A percentile compares a stretch with the other conserved stretches of the same genome.
These are phyloP conservation scores for Nemania sp. DNA, from an alignment of 2,329 filamentous ascomycete genomes.

Conservation along the genomic window DNA sequence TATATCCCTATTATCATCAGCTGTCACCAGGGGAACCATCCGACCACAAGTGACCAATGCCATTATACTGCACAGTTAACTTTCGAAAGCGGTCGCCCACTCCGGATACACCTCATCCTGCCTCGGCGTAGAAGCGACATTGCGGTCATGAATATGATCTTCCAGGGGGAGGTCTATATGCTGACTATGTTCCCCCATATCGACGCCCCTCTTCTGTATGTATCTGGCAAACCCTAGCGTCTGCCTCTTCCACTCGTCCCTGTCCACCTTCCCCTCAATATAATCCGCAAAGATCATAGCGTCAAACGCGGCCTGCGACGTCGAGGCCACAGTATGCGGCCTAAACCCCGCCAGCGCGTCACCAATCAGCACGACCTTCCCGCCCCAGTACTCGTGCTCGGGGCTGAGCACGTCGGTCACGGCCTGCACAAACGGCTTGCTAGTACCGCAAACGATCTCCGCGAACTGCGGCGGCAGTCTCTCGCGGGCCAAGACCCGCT, in stretches of 20 bases:
- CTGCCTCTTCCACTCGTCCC: conserved; percentile 41
- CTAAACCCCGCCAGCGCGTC: conserved; percentile 50
- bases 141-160: conserved; percentile 42
- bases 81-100: conserved; percentile 38
- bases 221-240: conserved; percentile 42
- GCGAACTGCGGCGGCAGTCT: conserved; percentile 45
- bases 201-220: conserved; percentile 41
- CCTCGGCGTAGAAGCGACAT: conserved; percentile 39
- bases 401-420: conserved; percentile 46
- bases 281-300: conserved; percentile 43
- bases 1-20: too few relatives aligned
- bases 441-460: conserved; percentile 45
- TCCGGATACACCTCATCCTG: conserved; percentile 40
- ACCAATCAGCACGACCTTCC: conserved; percentile 47
- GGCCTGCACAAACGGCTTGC: conserved; percentile 46
- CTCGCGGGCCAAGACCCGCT: conserved; percentile 39
- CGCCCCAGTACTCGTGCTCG: conserved; percentile 41
- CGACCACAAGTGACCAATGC: too few relatives aligned
- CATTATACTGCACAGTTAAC: neutral
- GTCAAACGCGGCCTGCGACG: conserved; percentile 45
- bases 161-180: conserved; percentile 37
- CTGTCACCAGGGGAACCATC: too few relatives aligned
- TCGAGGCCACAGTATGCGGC: conserved; percentile 49
- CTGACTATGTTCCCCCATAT: conserved; percentile 43
- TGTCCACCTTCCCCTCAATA: conserved; percentile 36